Percentiles rank a stretch among this genome's conserved stretches.
phyloP scores from a whole-genome alignment of 2,329 filamentous ascomycete genomes.

The Pseudogymnoascus sp. region DNA sequence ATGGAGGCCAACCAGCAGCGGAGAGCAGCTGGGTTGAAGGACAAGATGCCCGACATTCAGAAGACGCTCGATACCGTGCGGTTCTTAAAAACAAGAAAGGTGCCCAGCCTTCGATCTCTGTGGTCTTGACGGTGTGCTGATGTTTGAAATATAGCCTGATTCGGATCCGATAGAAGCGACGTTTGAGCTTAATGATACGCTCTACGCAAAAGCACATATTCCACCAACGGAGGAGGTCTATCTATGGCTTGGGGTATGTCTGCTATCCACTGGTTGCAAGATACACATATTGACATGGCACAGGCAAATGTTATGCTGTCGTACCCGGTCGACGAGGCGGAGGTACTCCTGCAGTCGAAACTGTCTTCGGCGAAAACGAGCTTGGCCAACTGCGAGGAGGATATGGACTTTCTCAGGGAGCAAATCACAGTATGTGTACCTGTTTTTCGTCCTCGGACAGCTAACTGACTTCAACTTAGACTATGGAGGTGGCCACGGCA shows the following conservation, averaged over 20 bases:
- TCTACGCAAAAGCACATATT: conserved; percentile 82
- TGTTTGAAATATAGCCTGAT: conserved; percentile 23
- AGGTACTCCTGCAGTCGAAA: conserved; percentile 70
- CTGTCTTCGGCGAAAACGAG: conserved; percentile 71
- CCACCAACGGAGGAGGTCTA: conserved; percentile 85
- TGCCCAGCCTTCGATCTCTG: conserved; percentile 30
- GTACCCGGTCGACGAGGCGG: conserved; percentile 84
- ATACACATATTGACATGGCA: conserved; percentile 15
- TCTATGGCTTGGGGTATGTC: conserved; percentile 81
- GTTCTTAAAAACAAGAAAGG: conserved; percentile 73
- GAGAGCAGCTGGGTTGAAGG: conserved; percentile 70
- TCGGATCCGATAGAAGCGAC: conserved; percentile 76
- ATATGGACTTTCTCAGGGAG: conserved; percentile 88
- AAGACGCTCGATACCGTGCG: conserved; percentile 89
- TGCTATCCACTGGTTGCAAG: background rate
- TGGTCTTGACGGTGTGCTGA: conserved; percentile 13
- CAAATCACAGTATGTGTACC: conserved; percentile 74
- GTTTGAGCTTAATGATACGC: conserved; percentile 93
- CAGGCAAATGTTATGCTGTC: conserved; percentile 96
- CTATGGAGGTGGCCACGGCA: conserved; percentile 91
- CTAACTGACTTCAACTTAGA: conserved; percentile 45
- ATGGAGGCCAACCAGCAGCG: conserved; percentile 94
- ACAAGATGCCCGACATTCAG: conserved; percentile 95
- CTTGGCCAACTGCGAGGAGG: conserved; percentile 85
- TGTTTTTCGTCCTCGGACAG: conserved; percentile 6